Evolutionary conservation across 345 rosid genomes (phyloP).

Genomic region (Turritis glabra): DNA sequence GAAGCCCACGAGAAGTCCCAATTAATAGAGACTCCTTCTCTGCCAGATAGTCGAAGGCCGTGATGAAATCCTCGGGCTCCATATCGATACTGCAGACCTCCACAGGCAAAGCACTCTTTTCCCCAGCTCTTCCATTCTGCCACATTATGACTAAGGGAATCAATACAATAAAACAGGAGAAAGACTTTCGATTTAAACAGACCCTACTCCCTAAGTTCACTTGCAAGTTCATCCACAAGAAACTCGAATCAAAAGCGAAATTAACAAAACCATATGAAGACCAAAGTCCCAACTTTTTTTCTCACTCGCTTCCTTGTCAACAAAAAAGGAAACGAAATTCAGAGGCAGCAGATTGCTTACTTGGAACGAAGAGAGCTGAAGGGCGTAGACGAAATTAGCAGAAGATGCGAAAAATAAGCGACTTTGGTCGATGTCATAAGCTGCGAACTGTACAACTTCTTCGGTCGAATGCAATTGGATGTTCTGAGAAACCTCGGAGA

Average conservation of each 20-base stretch:
- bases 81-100: slow-evolving; percentile 55
- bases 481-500: slow-evolving; percentile 56
- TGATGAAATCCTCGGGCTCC: slow-evolving; percentile 67
- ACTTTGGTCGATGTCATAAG: slow-evolving; percentile 77
- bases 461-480: slow-evolving; percentile 55
- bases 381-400: slow-evolving; percentile 54
- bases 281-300: slow-evolving; percentile 1
- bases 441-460: slow-evolving; percentile 60
- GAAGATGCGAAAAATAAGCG: slow-evolving; percentile 85
- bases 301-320: not conserved
- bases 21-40: slow-evolving; percentile 88
- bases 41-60: slow-evolving; percentile 80
- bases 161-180: slow-evolving; percentile 9
- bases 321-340: slow-evolving; percentile 4
- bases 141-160: not conserved
- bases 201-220: slow-evolving; percentile 6
- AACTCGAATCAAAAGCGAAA: not conserved
- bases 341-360: slow-evolving; percentile 50
- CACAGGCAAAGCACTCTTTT: slow-evolving; percentile 41
- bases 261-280: not conserved
- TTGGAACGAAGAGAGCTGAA: slow-evolving; percentile 64
- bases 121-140: slow-evolving; percentile 56
- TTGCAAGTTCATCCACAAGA: slow-evolving; percentile 5
- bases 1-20: slow-evolving; percentile 73
- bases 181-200: not conserved